Evolutionary conservation across 1,139 yeast genomes (phyloP), one percentile per base, ranked within the genome.

Genomic region (Saccharomyces hybrid): DNA sequence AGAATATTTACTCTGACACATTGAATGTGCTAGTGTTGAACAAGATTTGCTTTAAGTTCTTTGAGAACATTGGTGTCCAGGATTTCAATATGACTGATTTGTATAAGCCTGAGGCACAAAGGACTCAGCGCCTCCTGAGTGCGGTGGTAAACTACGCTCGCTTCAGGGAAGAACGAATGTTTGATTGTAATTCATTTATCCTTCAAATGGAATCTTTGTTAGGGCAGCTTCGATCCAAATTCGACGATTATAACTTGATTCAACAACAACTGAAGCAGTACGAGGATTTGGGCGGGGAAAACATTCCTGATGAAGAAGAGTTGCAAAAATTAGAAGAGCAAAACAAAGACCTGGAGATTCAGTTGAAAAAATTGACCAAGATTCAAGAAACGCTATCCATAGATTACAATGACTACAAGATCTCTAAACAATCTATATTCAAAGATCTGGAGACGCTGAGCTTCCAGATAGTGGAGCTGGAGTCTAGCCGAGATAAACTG

Each of bases 101-200:
- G 46, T 73, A 77, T 52, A 81, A 77, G 58, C 97, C 97, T 0
- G 96, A 89, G 26, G 77, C 88, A 0, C 71, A 70, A 50, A 74
- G 95, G 55, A 76, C 82, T 2, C 73, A 83, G 60, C 75, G 95
- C 51, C 77, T 88, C 19, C 70, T 90, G 31, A 88, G 96, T 67
- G 95, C 95, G 1, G 84, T 90, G 52, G 86, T 89, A 16, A 89
- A 90, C 66, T 90, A 81, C 74, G 95, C 95, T 1, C 73, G 95
- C 56, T 89, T 87, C 64, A 77, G 96, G 61, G 96, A 88, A 63
- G 88, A 84, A 60, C 83, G 87, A 55, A 80, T 86, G 67, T 78
- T 76, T 21, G 90, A 82, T 62, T 84, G 87, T 63, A 90, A 84
- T 56, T 79, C 78, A 28, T 73, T 84, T 48, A 80, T 85, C 46